Evolutionary conservation across 2,329 filamentous ascomycete genomes (phyloP).

Genomic region (Chalaropsis ovoidea): DNA sequence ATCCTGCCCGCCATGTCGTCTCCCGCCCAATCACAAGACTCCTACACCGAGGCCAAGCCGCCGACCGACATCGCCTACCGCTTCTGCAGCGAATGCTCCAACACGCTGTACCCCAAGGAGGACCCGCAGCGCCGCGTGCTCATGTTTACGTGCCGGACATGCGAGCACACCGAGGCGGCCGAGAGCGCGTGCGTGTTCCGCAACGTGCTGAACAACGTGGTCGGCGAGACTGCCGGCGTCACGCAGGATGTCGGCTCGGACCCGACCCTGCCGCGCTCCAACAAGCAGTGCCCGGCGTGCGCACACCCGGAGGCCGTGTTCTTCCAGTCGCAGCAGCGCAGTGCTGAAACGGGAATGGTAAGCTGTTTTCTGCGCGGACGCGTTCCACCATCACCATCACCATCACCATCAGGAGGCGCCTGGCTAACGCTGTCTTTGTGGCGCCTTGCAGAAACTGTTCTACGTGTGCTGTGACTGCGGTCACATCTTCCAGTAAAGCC

Average conservation of each 20-base stretch:
- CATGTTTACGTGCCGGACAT: conserved; percentile 92
- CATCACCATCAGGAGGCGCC: neutral
- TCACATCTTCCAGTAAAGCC: conserved; percentile 60
- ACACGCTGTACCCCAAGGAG: conserved; percentile 96
- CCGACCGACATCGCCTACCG: conserved; percentile 83
- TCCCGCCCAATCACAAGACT: conserved; percentile 28
- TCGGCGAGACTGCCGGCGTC: conserved; percentile 91
- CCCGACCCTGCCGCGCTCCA: conserved; percentile 89
- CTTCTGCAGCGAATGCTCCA: conserved; percentile 98
- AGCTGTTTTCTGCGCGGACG: conserved; percentile 35
- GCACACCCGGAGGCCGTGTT: conserved; percentile 85
- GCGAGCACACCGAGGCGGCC: conserved; percentile 80
- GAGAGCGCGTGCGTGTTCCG: conserved; percentile 88
- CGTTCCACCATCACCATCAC: too few species aligned
- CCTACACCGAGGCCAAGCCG: conserved; percentile 40
- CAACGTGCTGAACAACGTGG: conserved; percentile 81
- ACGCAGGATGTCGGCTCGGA: conserved; percentile 95
- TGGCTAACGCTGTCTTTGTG: conserved; percentile 10
- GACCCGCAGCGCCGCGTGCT: conserved; percentile 73
- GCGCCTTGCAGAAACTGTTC: conserved; percentile 60
- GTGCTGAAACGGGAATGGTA: conserved; percentile 96
- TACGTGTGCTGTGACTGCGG: conserved; percentile 92
- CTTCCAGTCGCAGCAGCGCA: conserved; percentile 97
- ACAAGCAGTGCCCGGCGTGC: conserved; percentile 77
- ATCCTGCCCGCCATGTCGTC: conserved; percentile 46